Base-by-base conservation (phyloP, 345 rosid species). In the Hypericum perforatum region DNA sequence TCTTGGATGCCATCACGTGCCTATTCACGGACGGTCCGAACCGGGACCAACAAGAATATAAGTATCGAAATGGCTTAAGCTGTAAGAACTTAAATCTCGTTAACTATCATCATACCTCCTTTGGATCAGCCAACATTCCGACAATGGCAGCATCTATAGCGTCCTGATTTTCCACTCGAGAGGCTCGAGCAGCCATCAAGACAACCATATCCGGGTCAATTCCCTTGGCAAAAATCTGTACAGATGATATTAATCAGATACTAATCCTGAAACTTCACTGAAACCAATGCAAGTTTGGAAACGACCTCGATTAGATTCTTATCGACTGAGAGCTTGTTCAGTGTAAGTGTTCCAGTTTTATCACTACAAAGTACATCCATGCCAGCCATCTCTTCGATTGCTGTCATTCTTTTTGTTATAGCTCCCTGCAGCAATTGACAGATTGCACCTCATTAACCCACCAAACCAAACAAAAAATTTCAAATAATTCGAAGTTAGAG, bases 311-410 rank as follows among this genome's bases (percentile, higher is more conserved):
- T 49, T 37, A 78, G 76, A 63, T 60, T 78, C 69, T 74, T 82
- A 60, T 79, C 89, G 55, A 81, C 78, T 32, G 78, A 60, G 7
- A 78, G 76, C 60, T 78, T 81, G 67, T 81, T 81, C 59, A 81
- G 69, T n/a, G 88, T 78, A 51, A 78, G 68, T 37, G 87, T 81
- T 55, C 82, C 82, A 1, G 87, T 81, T 68, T 81, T 81, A 56
- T 81, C 84, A 65, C 84, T 81, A 76, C 82, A 81, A 12, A 78
- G 82, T 7, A 78, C 82, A 59, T 76, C 87, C 87, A 81, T 78
- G 69, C 80, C 87, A 22, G 87, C 87, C 87, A 78, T 72, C 71
- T 82, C 89, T 70, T 82, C 85, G 41, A 82, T 82, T 16, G 89
- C 89, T 8, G 89, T 76, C 89, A 82, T 82, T 71, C 89, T 64